Percentiles rank a stretch among this genome's conserved stretches.
phyloP scores from a whole-genome alignment of 805 yeast genomes.

The Zygotorulaspora sp. region DNA sequence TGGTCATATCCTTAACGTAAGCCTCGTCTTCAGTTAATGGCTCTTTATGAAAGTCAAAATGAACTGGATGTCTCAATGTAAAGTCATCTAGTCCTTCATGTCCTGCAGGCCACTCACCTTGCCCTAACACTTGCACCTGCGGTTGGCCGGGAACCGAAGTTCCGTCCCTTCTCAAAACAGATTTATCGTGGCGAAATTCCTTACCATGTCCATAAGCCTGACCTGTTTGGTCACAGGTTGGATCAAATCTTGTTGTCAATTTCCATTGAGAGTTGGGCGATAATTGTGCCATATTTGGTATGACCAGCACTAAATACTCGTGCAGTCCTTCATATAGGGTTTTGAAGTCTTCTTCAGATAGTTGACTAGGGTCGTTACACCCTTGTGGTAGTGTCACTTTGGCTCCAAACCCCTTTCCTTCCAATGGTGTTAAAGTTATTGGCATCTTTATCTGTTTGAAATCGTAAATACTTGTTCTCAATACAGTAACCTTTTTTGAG shows the following conservation, averaged over 20 bases:
- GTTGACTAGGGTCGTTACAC: slow-evolving; percentile 66
- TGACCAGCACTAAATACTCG: slow-evolving; percentile 64
- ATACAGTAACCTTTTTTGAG: no score
- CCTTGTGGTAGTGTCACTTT: slow-evolving; percentile 58
- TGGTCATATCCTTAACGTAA: slow-evolving; percentile 55
- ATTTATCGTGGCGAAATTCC: slow-evolving; percentile 58
- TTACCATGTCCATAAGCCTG: slow-evolving; percentile 83
- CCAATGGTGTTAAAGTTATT: slow-evolving; percentile 20
- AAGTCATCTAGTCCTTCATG: slow-evolving; percentile 52
- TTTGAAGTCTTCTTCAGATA: slow-evolving; percentile 62
- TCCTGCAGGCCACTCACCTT: slow-evolving; percentile 64
- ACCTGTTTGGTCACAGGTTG: slow-evolving; percentile 46
- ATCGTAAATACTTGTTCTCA: background rate
- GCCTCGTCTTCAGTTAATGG: slow-evolving; percentile 62
- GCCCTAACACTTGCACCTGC: slow-evolving; percentile 87
- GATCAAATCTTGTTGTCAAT: slow-evolving; percentile 75
- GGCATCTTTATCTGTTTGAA: slow-evolving; percentile 11
- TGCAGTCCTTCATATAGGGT: slow-evolving; percentile 59
- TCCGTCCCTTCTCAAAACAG: slow-evolving; percentile 78
- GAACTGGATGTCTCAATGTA: slow-evolving; percentile 76
- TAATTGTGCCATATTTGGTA: slow-evolving; percentile 66
- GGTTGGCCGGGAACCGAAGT: slow-evolving; percentile 76
- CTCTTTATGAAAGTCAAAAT: slow-evolving; percentile 70
- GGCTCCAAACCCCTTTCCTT: slow-evolving; percentile 59
- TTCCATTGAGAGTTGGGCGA: slow-evolving; percentile 71